Percentiles rank a stretch among this genome's conserved stretches.
These are phyloP conservation scores for Panicum miliaceum DNA, from an alignment of 176 grass and related monocot species.

Conservation along the genomic window DNA sequence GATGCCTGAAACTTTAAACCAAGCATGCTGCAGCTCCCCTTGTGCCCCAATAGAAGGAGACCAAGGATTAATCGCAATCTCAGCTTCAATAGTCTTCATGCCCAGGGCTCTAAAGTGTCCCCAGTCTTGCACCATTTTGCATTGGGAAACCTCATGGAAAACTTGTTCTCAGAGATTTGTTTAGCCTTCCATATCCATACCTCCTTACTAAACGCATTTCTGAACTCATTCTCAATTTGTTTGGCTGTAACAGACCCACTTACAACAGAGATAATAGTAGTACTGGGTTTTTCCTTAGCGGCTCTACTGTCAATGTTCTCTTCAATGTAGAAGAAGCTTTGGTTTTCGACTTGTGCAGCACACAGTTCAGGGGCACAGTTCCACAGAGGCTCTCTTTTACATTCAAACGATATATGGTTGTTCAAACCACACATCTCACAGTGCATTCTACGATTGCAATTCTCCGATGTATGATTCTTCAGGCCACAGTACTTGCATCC, in stretches of 20 bases:
- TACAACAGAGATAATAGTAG: not conserved
- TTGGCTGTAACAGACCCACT: not conserved
- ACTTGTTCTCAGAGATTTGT: not conserved
- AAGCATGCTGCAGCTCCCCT: not conserved
- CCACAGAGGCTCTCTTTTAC: not conserved
- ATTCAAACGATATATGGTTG: not conserved
- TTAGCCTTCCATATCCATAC: not conserved
- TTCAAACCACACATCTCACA: not conserved
- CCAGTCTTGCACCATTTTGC: not conserved
- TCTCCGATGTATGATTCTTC: not conserved
- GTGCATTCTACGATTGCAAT: not conserved
- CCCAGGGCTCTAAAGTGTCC: not conserved
- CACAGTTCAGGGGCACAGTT: not conserved
- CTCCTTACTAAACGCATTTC: not conserved
- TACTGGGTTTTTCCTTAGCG: not conserved
- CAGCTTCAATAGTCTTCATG: not conserved
- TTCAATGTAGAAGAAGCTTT: slow-evolving; percentile 9
- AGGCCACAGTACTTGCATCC: not conserved
- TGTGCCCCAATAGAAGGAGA: not conserved
- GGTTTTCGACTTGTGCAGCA: not conserved
- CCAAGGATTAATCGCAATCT: not conserved
- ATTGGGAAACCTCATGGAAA: slow-evolving; percentile 4
- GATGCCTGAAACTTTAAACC: slow-evolving; percentile 5
- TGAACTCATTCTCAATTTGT: not conserved
- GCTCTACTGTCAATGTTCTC: not conserved